Evolutionary conservation across 2,329 filamentous ascomycete species (phyloP).

Genomic region (Sporothrix luriei): DNA sequence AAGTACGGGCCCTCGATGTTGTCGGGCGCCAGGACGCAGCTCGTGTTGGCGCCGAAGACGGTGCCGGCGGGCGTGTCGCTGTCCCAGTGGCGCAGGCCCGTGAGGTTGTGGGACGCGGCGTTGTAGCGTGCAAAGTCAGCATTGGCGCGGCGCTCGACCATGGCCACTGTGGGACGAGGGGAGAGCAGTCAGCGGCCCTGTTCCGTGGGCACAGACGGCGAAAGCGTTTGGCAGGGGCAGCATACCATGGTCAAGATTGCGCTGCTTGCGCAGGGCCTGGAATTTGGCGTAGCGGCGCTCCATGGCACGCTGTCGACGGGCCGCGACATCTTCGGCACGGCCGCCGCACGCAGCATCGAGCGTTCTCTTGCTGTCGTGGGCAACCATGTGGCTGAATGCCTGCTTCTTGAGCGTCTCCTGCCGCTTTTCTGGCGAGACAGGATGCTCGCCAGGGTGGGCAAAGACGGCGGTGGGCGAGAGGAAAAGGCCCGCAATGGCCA

Average conservation of each 20-base stretch:
- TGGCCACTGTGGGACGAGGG: neutral
- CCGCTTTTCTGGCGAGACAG: neutral
- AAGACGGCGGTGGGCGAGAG: neutral
- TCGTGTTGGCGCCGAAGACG: slow-evolving; percentile 49
- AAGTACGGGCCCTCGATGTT: slow-evolving; percentile 59
- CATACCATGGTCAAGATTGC: slow-evolving; percentile 6
- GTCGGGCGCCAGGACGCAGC: slow-evolving; percentile 57
- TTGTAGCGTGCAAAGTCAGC: slow-evolving; percentile 6
- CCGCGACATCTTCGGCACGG: neutral
- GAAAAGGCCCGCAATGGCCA: neutral
- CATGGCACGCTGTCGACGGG: neutral
- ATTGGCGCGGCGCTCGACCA: neutral
- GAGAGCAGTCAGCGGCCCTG: neutral
- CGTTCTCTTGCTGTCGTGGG: slow-evolving; percentile 10
- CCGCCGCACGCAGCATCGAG: slow-evolving; percentile 3
- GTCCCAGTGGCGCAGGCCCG: neutral
- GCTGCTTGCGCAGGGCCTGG: slow-evolving; percentile 7
- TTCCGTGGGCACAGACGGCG: neutral
- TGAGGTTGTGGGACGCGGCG: neutral
- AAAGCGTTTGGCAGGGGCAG: neutral
- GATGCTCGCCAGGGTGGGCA: slow-evolving; percentile 2
- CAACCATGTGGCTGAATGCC: slow-evolving; percentile 15
- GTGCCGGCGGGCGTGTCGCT: neutral
- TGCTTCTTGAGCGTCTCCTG: slow-evolving; percentile 13
- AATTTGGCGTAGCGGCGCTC: slow-evolving; percentile 7